Base-by-base conservation (phyloP, 2,329 filamentous ascomycete genomes). In the Zopfia rhizophila region DNA sequence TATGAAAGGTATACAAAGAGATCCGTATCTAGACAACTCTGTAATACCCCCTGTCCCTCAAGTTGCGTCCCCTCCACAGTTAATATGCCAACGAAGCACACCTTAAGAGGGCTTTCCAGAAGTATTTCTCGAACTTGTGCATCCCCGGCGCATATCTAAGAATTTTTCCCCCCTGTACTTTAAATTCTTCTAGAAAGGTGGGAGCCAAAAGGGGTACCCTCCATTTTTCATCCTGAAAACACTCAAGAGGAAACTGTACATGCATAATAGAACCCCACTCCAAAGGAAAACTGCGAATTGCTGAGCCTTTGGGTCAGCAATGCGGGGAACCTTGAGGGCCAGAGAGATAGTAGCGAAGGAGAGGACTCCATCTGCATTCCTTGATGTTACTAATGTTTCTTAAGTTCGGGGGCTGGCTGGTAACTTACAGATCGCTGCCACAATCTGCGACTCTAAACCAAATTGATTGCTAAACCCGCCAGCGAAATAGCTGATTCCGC, bases 201-300 rank as follows among this genome's bases (percentile, higher is more conserved):
- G 94, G 51, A 99, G 81, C 66, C 86, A 91, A 76, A 97, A 97
- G 12, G 92, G 92, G 74, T 99, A 99, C 17, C 91, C 91, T 23
- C 86, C 86, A 69, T 97, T 99, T 86, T 99, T 99, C 63, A 89
- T 80, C 63, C 92, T 86, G 82, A 99, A 99, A 53, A 96, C 80
- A 74, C 90, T 97, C 57, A 99, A 82, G 54, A 99, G 80, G 76
- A 96, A 94, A 77, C 92, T 96, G 79, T 97, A 97, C 75, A 91
- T 85, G 54, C 89, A 75, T 60, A 96, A 86, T 45, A 97, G 75
- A 21, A 94, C 77, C 32, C 78, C 83, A 14, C 84, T 86, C 89
- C 91, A 97, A 30, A 88, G 79, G 45, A 97, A 74, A 5, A 96
- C 87, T 24, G 88, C 87, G 25, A 94, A 77, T 70, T 94, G 87